Conservation (phyloP, 345 rosid genomes). For the Lagerstroemia speciosa region DNA sequence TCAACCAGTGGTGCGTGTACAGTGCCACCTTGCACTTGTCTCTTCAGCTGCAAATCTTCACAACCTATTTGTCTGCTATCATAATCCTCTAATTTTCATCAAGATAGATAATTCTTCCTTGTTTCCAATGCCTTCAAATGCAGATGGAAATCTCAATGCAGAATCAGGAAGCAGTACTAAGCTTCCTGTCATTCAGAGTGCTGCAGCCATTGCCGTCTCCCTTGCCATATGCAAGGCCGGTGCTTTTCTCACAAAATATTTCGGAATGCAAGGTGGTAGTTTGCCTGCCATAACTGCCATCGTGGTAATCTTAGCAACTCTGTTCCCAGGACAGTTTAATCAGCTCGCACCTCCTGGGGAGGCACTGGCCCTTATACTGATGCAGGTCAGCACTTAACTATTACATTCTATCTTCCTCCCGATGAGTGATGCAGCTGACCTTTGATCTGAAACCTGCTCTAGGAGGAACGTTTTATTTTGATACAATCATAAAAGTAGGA, state of each 20-base stretch:
- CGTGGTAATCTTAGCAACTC: constrained; percentile 61
- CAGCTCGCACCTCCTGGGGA: constrained; percentile 78
- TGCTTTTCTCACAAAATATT: constrained; percentile 31
- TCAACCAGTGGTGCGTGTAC: constrained; percentile 31
- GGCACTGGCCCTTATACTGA: constrained; percentile 82
- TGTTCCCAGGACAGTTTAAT: constrained; percentile 62
- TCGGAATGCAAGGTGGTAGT: constrained; percentile 63
- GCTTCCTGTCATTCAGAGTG: constrained; percentile 50
- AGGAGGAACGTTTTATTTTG: background rate
- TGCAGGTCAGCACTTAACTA: constrained; percentile 49
- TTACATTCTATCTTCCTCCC: background rate
- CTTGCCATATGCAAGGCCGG: constrained; percentile 80
- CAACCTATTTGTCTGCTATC: background rate
- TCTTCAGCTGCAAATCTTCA: background rate
- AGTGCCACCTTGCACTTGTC: background rate
- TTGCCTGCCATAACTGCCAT: constrained; percentile 71
- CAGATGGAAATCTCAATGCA: constrained; percentile 30
- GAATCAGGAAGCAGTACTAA: constrained; percentile 33
- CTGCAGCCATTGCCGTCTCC: constrained; percentile 65
- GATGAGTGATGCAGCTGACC: background rate
- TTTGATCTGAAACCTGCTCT: background rate
- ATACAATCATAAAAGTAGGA: background rate
- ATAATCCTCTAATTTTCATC: background rate
- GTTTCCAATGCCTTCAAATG: background rate
- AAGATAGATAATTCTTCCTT: background rate